phyloP scores from a whole-genome alignment of 768 basidiomycete genomes.

The Dendrothele bispora region DNA sequence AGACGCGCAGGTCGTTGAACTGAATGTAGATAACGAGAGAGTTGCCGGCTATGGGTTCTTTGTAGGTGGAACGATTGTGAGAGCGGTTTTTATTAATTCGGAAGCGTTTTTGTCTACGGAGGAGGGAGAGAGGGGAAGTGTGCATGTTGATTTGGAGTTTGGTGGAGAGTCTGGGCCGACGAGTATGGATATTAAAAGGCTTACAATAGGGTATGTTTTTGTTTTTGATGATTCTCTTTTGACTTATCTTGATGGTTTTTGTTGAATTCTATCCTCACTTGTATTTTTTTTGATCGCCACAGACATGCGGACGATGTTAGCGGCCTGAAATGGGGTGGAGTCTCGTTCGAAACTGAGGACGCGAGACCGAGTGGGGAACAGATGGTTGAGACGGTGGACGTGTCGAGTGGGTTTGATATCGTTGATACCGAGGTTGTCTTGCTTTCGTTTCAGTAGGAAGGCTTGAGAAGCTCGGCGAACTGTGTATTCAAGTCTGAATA shows the following conservation, averaged over 20 bases:
- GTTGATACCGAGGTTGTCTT: conserved; percentile 35
- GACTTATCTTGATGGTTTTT: not conserved
- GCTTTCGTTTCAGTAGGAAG: not conserved
- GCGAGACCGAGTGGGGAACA: conserved; percentile 22
- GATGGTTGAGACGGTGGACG: conserved; percentile 11
- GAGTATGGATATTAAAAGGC: conserved; percentile 45
- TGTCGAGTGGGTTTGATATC: conserved; percentile 28
- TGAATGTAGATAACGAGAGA: conserved; percentile 43
- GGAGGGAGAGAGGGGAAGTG: conserved; percentile 30
- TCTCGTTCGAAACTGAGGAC: conserved; percentile 37
- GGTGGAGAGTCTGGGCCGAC: conserved; percentile 22
- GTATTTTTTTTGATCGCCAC: conserved; percentile 7
- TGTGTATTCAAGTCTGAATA: no score
- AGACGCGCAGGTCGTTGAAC: conserved; percentile 42
- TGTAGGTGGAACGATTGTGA: conserved; percentile 40
- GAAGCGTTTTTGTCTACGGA: conserved; percentile 43
- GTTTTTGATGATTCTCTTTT: not conserved
- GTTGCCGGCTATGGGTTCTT: conserved; percentile 66
- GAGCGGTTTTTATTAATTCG: conserved; percentile 61
- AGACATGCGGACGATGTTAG: conserved; percentile 48
- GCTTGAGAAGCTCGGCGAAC: no score
- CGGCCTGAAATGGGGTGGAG: conserved; percentile 33
- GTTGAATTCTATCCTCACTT: conserved; percentile 2
- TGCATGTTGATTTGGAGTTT: conserved; percentile 45
- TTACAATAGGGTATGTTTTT: conserved; percentile 43